Evolutionary conservation across 805 yeast species (phyloP).

Genomic region (Starmera caribaea): DNA sequence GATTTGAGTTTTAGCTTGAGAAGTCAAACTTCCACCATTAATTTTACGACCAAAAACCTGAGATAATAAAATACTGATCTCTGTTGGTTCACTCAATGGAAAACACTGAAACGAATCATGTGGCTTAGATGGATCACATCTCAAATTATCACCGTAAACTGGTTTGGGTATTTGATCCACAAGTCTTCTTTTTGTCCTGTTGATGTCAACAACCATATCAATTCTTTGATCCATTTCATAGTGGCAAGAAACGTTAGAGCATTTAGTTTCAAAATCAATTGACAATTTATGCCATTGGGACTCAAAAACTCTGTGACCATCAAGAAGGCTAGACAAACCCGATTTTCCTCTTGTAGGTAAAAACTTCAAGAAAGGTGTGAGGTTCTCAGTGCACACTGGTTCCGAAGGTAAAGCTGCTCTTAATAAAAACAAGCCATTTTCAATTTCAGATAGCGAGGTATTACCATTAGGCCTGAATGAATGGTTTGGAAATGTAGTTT

Average conservation of each 20-base stretch:
- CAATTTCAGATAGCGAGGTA: conserved; percentile 19
- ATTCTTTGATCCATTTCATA: conserved; percentile 56
- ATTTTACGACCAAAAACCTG: conserved; percentile 65
- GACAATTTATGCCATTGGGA: conserved; percentile 93
- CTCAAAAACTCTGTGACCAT: conserved; percentile 86
- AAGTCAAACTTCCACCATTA: conserved; percentile 54
- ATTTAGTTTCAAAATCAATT: conserved; percentile 59
- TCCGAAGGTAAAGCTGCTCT: conserved; percentile 91
- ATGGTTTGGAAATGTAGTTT: conserved; percentile 59
- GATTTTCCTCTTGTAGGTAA: conserved; percentile 89
- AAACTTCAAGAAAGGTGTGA: conserved; percentile 85
- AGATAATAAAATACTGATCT: conserved; percentile 41
- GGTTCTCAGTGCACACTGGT: conserved; percentile 92
- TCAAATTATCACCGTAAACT: conserved; percentile 51
- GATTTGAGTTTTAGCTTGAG: conserved; percentile 31
- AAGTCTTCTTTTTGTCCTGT: conserved; percentile 52
- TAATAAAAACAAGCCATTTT: conserved; percentile 41
- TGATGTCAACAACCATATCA: conserved; percentile 64
- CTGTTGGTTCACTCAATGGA: conserved; percentile 49
- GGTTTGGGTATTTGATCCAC: conserved; percentile 76
- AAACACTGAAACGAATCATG: conserved; percentile 63
- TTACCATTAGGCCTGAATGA: conserved; percentile 20
- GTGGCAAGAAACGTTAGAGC: conserved; percentile 34
- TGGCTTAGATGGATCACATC: conserved; percentile 62
- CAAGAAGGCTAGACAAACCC: conserved; percentile 75